Percentiles rank a stretch among this genome's conserved stretches.
phyloP scores from a whole-genome alignment of 1,139 yeast genomes.

The Pichia sp. region DNA sequence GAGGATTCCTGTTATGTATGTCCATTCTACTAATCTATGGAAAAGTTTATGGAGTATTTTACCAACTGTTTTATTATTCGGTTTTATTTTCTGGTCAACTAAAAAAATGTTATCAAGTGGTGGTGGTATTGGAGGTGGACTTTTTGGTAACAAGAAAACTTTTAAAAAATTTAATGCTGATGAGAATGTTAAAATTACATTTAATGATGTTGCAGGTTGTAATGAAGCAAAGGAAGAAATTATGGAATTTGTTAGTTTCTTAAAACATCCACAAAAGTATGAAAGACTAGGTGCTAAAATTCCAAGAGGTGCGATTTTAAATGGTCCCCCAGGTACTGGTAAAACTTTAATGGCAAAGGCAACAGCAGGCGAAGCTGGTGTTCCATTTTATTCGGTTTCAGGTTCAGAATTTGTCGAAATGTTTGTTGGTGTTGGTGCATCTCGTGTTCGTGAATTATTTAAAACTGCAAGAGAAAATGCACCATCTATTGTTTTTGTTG shows the following conservation, averaged over 20 bases:
- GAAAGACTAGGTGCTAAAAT: slow-evolving; percentile 93
- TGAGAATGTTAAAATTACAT: slow-evolving; percentile 79
- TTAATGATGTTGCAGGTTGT: slow-evolving; percentile 95
- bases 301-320: slow-evolving; percentile 94
- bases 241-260: slow-evolving; percentile 92
- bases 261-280: slow-evolving; percentile 83
- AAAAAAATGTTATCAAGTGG: slow-evolving; percentile 48
- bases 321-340: slow-evolving; percentile 99
- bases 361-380: slow-evolving; percentile 98
- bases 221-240: slow-evolving; percentile 97
- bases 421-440: slow-evolving; percentile 99
- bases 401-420: slow-evolving; percentile 99
- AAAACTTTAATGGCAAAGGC: slow-evolving; percentile 96
- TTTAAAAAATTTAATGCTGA: slow-evolving; percentile 92
- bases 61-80: slow-evolving; percentile 66
- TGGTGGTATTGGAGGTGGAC: slow-evolving; percentile 48
- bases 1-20: slow-evolving; percentile 59
- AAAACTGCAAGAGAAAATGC: slow-evolving; percentile 89
- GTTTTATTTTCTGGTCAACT: slow-evolving; percentile 66
- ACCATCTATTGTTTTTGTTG: slow-evolving; percentile 89
- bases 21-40: slow-evolving; percentile 53
- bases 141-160: slow-evolving; percentile 40
- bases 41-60: slow-evolving; percentile 54
- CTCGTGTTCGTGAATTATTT: slow-evolving; percentile 91
- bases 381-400: slow-evolving; percentile 88